Evolutionary conservation across 208 protist genomes (phyloP).

Genomic region (Acanthamoeba divionensis): DNA sequence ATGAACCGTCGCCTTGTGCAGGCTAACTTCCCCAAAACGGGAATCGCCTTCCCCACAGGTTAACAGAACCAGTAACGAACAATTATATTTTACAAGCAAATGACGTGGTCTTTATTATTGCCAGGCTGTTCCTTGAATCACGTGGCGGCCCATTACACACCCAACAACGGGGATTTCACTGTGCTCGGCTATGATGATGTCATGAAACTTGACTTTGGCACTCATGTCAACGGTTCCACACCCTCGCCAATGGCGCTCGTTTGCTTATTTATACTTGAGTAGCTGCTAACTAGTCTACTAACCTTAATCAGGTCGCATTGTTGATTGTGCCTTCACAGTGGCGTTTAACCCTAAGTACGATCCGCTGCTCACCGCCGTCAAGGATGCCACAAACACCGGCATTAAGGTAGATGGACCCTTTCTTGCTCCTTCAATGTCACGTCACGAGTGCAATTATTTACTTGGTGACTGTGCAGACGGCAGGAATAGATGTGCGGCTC

Average conservation of each 20-base stretch:
- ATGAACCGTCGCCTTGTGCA: slow-evolving; percentile 53
- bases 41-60: slow-evolving; percentile 76
- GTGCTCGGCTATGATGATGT: slow-evolving; percentile 94
- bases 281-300: neutral
- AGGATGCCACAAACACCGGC: slow-evolving; percentile 97
- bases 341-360: slow-evolving; percentile 95
- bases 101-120: neutral
- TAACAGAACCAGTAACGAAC: neutral
- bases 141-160: slow-evolving; percentile 96
- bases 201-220: slow-evolving; percentile 98
- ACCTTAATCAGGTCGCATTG: slow-evolving; percentile 92
- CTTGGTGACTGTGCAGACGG: slow-evolving; percentile 64
- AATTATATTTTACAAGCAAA: slow-evolving; percentile 13
- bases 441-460: neutral
- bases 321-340: slow-evolving; percentile 97
- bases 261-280: neutral
- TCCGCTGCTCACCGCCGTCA: slow-evolving; percentile 91
- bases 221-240: slow-evolving; percentile 91
- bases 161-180: slow-evolving; percentile 93
- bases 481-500: slow-evolving; percentile 94
- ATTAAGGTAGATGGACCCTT: slow-evolving; percentile 79
- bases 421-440: neutral
- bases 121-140: slow-evolving; percentile 92
- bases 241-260: neutral
- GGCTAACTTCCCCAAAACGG: slow-evolving; percentile 54